These are phyloP conservation scores for Calonectria crousiana DNA, from an alignment of 2,329 filamentous ascomycete species.

Conservation along the genomic window DNA sequence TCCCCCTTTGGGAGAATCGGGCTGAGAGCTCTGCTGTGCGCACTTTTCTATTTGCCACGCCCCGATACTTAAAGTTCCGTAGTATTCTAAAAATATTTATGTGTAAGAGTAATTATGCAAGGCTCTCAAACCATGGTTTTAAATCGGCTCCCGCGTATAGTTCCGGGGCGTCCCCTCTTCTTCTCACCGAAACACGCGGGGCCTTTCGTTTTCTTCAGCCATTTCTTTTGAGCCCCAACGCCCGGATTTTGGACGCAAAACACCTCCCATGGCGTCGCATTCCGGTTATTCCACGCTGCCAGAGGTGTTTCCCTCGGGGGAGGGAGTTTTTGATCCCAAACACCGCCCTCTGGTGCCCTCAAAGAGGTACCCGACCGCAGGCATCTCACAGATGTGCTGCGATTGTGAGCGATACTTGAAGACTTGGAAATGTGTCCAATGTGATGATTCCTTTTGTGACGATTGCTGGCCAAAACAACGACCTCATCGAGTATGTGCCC, in stretches of 20 bases:
- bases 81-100: background rate
- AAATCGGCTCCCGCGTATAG: too few relatives aligned
- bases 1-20: background rate
- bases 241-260: background rate
- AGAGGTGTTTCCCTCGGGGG: background rate
- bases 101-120: background rate
- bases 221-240: background rate
- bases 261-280: background rate
- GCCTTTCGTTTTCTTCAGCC: background rate
- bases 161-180: background rate
- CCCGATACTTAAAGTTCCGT: background rate
- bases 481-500: slow-evolving; percentile 3
- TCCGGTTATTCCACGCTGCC: background rate
- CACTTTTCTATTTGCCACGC: background rate
- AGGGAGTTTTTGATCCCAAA: background rate
- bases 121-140: background rate
- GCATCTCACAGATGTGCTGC: background rate
- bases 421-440: slow-evolving; percentile 14
- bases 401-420: background rate
- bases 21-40: background rate
- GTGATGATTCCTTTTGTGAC: slow-evolving; percentile 20
- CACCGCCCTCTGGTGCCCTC: background rate
- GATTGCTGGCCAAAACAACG: slow-evolving; percentile 18
- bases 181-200: background rate
- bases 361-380: background rate